phyloP scores from a whole-genome alignment of 352 stramenopile genomes.

The Phytophthora citrophthora region DNA sequence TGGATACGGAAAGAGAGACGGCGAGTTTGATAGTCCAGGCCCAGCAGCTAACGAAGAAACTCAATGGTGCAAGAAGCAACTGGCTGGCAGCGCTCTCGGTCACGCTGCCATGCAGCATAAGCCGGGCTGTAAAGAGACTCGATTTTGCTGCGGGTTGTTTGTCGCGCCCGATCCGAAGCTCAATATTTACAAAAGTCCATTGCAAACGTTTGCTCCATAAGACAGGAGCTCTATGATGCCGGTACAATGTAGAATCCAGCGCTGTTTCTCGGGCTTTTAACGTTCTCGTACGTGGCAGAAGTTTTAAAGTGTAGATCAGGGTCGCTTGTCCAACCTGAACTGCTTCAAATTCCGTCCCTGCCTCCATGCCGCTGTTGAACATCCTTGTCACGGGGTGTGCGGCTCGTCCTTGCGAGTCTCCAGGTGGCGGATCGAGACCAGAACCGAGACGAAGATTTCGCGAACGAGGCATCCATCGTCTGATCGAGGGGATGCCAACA shows the following conservation, averaged over 20 bases:
- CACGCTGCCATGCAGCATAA: slow-evolving; percentile 5
- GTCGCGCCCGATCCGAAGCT: slow-evolving; percentile 15
- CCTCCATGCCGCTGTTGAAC: slow-evolving; percentile 13
- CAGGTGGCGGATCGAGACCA: slow-evolving; percentile 1
- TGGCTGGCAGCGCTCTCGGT: slow-evolving; percentile 11
- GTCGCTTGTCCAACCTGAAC: too few species aligned
- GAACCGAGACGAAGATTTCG: slow-evolving; percentile 10
- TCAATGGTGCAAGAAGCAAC: neutral
- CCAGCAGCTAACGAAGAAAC: slow-evolving; percentile 32
- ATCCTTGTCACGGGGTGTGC: slow-evolving; percentile 22
- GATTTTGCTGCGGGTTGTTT: slow-evolving; percentile 2
- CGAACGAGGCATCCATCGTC: slow-evolving; percentile 16
- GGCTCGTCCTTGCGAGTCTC: slow-evolving; percentile 10
- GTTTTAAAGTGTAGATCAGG: too few species aligned
- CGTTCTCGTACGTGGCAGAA: too few species aligned
- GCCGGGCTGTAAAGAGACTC: neutral
- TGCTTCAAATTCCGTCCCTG: neutral
- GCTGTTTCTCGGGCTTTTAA: too few species aligned
- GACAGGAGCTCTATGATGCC: neutral
- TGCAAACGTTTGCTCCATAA: slow-evolving; percentile 2
- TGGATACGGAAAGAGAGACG: slow-evolving; percentile 34
- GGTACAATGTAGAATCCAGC: too few species aligned
- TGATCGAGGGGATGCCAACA: slow-evolving; percentile 24
- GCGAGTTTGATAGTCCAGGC: slow-evolving; percentile 3
- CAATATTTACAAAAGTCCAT: slow-evolving; percentile 21